Evolutionary conservation across 1,139 yeast species (phyloP).

Genomic region (Yamadazyma atlantica): DNA sequence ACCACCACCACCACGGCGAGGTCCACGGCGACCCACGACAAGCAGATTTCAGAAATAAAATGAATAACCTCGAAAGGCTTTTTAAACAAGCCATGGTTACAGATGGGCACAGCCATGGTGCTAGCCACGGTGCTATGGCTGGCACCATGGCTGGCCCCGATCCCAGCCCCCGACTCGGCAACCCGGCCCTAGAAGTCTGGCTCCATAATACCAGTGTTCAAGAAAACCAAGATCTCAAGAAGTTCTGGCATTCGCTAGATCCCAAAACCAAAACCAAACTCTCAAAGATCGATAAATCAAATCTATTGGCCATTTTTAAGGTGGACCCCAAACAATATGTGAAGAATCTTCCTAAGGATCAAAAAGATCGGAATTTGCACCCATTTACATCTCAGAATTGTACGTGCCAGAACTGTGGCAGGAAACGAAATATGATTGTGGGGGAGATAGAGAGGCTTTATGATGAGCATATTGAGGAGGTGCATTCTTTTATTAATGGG

Average conservation of each 20-base stretch:
- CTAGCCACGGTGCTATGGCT: too few species aligned
- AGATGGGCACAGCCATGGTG: background rate
- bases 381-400: conserved; percentile 36
- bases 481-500: conserved; percentile 40
- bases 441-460: conserved; percentile 62
- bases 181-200: conserved; percentile 45
- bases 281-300: conserved; percentile 64
- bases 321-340: conserved; percentile 9
- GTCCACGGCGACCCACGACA: too few species aligned
- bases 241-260: conserved; percentile 71
- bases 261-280: conserved; percentile 61
- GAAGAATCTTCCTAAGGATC: conserved; percentile 9
- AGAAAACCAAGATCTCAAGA: conserved; percentile 56
- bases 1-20: background rate
- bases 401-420: conserved; percentile 78
- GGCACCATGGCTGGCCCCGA: too few species aligned
- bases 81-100: conserved; percentile 1
- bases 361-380: conserved; percentile 11
- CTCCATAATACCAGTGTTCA: conserved; percentile 52
- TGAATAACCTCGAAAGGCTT: background rate
- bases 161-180: conserved; percentile 3
- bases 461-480: conserved; percentile 60
- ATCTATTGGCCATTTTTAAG: conserved; percentile 10
- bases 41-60: background rate
- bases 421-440: conserved; percentile 70